phyloP scores from a whole-genome alignment of 2,329 filamentous ascomycete genomes.

The Phoma herbarum region DNA sequence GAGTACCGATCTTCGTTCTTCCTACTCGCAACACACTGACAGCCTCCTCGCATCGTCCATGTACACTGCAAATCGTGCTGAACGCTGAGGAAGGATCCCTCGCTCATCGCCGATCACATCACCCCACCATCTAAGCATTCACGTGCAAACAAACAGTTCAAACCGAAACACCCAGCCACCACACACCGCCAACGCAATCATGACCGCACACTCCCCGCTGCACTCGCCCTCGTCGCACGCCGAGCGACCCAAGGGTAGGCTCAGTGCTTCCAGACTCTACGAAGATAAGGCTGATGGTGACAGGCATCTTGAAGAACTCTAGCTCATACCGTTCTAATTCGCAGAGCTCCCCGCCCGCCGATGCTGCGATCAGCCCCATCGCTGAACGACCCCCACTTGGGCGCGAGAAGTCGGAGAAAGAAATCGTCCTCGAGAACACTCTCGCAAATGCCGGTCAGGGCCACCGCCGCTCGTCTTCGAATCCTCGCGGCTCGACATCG shows the following conservation, averaged over 20 bases:
- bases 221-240: conserved; percentile 49
- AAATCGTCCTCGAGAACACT: conserved; percentile 92
- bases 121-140: conserved; percentile 20
- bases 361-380: conserved; percentile 45
- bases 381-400: conserved; percentile 54
- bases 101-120: conserved; percentile 6
- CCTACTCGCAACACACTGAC: conserved; percentile 10
- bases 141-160: conserved; percentile 24
- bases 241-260: conserved; percentile 57
- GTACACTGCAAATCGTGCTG: conserved; percentile 1
- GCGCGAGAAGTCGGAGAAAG: conserved; percentile 74
- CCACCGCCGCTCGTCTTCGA: conserved; percentile 82
- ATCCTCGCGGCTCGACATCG: conserved; percentile 71
- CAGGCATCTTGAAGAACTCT: conserved; percentile 95
- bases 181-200: conserved; percentile 26
- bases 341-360: conserved; percentile 57
- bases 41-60: conserved; percentile 4
- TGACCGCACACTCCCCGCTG: conserved; percentile 49
- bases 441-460: conserved; percentile 86
- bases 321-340: conserved; percentile 64
- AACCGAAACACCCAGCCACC: conserved; percentile 14
- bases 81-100: conserved; percentile 5
- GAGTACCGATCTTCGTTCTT: conserved; percentile 15
- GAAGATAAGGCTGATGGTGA: conserved; percentile 23
- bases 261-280: background rate